A percentile compares a stretch with the other conserved stretches of the same genome.
phyloP scores from a whole-genome alignment of 306 rosid genomes.

The Abrus precatorius region DNA sequence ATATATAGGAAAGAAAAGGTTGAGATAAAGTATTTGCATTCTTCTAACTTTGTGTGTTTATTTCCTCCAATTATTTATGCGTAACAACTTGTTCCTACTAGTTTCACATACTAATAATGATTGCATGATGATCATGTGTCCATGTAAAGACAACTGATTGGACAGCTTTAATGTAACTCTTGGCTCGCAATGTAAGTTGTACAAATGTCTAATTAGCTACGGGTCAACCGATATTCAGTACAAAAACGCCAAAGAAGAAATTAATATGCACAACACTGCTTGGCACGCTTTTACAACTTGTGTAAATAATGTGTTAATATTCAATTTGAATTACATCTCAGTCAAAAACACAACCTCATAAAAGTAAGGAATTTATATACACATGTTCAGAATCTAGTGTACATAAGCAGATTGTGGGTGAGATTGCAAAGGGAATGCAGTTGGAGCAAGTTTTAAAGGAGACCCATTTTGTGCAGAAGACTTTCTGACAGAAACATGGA shows the following conservation, averaged over 20 bases:
- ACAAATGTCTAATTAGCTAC: conserved; percentile 9
- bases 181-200: not conserved
- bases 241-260: not conserved
- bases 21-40: not conserved
- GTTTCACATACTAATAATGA: not conserved
- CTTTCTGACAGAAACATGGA: conserved; percentile 42
- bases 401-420: conserved; percentile 56
- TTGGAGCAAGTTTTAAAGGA: conserved; percentile 56
- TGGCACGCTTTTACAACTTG: conserved; percentile 24
- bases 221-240: conserved; percentile 1
- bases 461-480: conserved; percentile 56
- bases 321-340: conserved; percentile 35
- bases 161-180: not conserved
- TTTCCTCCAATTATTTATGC: not conserved
- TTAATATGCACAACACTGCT: conserved; percentile 17
- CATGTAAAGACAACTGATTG: not conserved
- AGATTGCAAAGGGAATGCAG: conserved; percentile 66
- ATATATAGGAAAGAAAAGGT: not conserved
- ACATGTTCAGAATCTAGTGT: conserved; percentile 41
- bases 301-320: conserved; percentile 32
- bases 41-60: conserved; percentile 16
- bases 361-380: conserved; percentile 50
- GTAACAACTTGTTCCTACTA: not conserved
- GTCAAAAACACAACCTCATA: conserved; percentile 38
- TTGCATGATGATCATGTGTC: not conserved